Percentiles rank a stretch among this genome's conserved stretches.
phyloP scores from a whole-genome alignment of 2,329 filamentous ascomycete species.

The Cryphonectria carpinicola region DNA sequence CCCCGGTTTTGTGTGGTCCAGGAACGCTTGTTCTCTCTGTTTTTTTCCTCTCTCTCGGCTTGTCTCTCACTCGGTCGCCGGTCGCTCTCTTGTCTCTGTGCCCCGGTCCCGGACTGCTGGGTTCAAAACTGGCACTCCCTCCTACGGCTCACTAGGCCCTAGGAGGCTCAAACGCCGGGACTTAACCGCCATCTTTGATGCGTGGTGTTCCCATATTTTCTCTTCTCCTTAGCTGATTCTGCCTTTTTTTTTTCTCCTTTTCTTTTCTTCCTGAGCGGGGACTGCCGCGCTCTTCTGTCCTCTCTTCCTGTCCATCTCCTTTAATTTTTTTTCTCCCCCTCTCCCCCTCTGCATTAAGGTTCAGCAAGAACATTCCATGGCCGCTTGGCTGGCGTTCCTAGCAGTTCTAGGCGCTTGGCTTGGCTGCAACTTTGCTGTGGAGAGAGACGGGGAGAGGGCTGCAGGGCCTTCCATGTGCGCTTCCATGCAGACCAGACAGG shows the following conservation, averaged over 20 bases:
- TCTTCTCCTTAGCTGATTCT: background rate
- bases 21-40: background rate
- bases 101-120: constrained; percentile 8
- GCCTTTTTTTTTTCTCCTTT: background rate
- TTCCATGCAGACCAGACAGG: background rate
- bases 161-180: constrained; percentile 9
- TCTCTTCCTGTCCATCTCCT: background rate
- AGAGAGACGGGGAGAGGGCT: background rate
- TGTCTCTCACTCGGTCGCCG: too few species aligned
- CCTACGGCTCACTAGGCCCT: background rate
- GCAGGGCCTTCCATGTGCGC: background rate
- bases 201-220: background rate
- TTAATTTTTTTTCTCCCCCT: too few species aligned
- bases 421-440: background rate
- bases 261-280: background rate
- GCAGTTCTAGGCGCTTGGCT: background rate
- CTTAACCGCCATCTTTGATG: background rate
- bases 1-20: constrained; percentile 1
- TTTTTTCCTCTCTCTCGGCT: too few species aligned
- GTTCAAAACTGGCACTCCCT: background rate
- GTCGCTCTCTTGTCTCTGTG: background rate
- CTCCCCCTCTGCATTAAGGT: too few species aligned
- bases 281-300: background rate
- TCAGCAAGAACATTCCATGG: background rate
- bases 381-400: background rate